Base-by-base conservation (phyloP, 805 yeast genomes). In the Sungouiella thailandica region DNA sequence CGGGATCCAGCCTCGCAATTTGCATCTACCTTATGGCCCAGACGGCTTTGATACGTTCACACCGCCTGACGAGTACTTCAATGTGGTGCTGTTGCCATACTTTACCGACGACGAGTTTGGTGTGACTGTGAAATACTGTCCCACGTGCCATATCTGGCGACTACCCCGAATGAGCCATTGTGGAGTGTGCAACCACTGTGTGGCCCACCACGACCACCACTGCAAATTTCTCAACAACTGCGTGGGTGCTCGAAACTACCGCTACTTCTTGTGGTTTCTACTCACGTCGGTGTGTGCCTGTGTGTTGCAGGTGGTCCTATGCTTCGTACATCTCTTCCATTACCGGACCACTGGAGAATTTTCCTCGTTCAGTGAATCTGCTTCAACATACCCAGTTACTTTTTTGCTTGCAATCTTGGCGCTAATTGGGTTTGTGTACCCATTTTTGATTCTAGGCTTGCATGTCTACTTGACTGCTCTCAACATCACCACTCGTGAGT, bases 401-500 rank as follows among this genome's bases (percentile, higher is more conserved):
- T 51, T 84, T 9, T 60, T 82, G 28, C 57, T 82, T n/a, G 68
- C 70, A 2, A 57, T 83, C 3, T 72, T 70, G 34, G 64, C 72
- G 0, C 51, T 63, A 2, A 17, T 80, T 1, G 58, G 62, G 2
- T 20, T 74, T n/a, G 41, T 68, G 2, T 83, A 82, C 46, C 89
- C 93, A 2, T 29, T 65, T 0, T 40, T 76, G 17, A 54, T 85
- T 11, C 49, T 81, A 13, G 26, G 57, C 0, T 72, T 70, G 43
- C 95, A 85, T 47, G 23, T 74, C 1, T 70, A 63, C 32, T 54
- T 84, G 32, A 72, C 77, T 0, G 49, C 73, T 1, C 67, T 74
- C 6, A 80, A 79, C 30, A 68, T 80, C 41, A 80, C 89, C 7
- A 84, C 95, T 5, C 66, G 88, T 41, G 95, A 85, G 45, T 84